phyloP scores from a whole-genome alignment of 352 stramenopile genomes.

The Phytophthora pluvialis region DNA sequence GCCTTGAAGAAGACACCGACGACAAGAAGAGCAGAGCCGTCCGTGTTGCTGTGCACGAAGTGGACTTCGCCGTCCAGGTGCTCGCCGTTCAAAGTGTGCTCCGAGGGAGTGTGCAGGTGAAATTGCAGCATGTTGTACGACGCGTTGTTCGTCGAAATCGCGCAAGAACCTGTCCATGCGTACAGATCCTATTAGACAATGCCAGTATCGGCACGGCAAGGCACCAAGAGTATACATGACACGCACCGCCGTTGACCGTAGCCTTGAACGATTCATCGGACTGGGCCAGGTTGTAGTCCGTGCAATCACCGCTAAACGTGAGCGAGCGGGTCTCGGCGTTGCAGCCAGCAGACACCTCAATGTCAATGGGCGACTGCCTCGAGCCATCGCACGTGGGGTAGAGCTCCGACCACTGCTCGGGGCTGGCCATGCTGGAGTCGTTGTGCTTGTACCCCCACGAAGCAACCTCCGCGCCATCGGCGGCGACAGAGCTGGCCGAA shows the following conservation, averaged over 20 bases:
- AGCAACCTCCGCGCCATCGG: constrained; percentile 7
- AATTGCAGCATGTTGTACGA: constrained; percentile 45
- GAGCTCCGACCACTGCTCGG: constrained; percentile 26
- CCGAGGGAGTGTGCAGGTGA: constrained; percentile 50
- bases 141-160: constrained; percentile 16
- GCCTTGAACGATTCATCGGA: constrained; percentile 31
- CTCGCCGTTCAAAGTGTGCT: constrained; percentile 53
- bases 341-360: constrained; percentile 7
- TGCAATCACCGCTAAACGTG: constrained; percentile 27
- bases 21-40: constrained; percentile 42
- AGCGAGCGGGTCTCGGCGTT: constrained; percentile 18
- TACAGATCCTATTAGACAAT: constrained; percentile 11
- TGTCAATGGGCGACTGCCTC: constrained; percentile 38
- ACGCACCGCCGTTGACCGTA: constrained; percentile 25
- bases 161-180: constrained; percentile 21
- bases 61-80: constrained; percentile 46
- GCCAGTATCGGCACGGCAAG: no score
- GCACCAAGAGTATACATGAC: not conserved
- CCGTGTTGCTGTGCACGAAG: constrained; percentile 48
- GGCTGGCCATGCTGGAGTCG: constrained; percentile 21
- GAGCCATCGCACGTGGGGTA: constrained; percentile 35
- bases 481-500: constrained; percentile 4
- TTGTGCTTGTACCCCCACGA: constrained; percentile 32
- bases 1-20: constrained; percentile 40
- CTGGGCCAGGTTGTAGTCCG: constrained; percentile 28